Evolutionary conservation across 2,329 filamentous ascomycete genomes (phyloP).

Genomic region (Boeremia lycopersici): DNA sequence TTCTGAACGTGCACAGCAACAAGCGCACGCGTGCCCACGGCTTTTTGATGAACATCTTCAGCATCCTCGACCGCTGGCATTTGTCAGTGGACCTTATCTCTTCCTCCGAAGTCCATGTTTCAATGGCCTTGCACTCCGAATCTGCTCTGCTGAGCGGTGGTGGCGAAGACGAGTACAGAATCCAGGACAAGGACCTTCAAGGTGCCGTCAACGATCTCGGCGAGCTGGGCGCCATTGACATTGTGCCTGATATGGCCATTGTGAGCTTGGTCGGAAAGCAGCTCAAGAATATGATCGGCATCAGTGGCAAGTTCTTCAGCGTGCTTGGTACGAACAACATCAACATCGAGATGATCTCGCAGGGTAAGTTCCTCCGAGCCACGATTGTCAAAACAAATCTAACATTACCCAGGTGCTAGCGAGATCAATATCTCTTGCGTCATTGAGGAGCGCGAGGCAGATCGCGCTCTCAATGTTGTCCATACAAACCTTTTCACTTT

Average conservation of each 20-base stretch:
- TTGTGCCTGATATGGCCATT: constrained; percentile 92
- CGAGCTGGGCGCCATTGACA: constrained; percentile 86
- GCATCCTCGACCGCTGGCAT: constrained; percentile 82
- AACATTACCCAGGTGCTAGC: constrained; percentile 73
- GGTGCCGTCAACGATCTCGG: constrained; percentile 71
- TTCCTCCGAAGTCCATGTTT: constrained; percentile 95
- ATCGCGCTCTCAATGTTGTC: constrained; percentile 91
- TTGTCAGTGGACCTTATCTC: constrained; percentile 96
- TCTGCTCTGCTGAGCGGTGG: constrained; percentile 58
- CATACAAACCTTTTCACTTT: constrained; percentile 98
- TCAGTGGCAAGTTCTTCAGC: constrained; percentile 92
- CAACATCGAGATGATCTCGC: constrained; percentile 99
- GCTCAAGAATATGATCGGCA: constrained; percentile 95
- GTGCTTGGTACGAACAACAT: constrained; percentile 91
- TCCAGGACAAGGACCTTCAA: constrained; percentile 54
- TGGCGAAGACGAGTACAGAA: constrained; percentile 55
- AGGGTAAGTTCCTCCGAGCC: constrained; percentile 66
- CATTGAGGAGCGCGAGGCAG: constrained; percentile 88
- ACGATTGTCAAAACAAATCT: not conserved
- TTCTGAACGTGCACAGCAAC: constrained; percentile 98
- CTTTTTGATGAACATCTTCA: constrained; percentile 93
- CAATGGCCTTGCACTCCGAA: constrained; percentile 91
- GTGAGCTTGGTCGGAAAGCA: constrained; percentile 92
- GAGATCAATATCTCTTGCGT: constrained; percentile 99
- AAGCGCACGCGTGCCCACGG: constrained; percentile 95